These are phyloP conservation scores for Parasitella parasitica DNA, from an alignment of 371 early-diverging fungal genomes.

Conservation along the genomic window DNA sequence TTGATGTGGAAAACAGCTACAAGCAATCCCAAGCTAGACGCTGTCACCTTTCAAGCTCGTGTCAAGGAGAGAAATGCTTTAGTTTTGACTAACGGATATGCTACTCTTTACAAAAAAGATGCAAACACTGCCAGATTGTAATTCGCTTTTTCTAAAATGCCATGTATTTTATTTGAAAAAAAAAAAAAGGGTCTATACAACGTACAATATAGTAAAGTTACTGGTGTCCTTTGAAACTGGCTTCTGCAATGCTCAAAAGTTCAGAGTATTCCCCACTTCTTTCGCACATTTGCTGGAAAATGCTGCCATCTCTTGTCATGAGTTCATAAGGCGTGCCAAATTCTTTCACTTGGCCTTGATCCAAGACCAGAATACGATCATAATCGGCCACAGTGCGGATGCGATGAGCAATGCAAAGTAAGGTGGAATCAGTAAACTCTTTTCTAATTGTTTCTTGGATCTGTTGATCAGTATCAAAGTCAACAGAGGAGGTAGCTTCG, in stretches of 20 bases:
- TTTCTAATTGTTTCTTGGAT: conserved; percentile 81
- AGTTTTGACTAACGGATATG: conserved; percentile 52
- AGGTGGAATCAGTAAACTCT: conserved; percentile 65
- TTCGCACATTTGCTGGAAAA: conserved; percentile 68
- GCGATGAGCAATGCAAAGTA: conserved; percentile 80
- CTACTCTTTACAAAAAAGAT: conserved; percentile 33
- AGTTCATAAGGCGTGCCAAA: conserved; percentile 66
- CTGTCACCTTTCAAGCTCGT: conserved; percentile 51
- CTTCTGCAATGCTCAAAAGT: conserved; percentile 37
- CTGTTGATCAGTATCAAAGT: conserved; percentile 72
- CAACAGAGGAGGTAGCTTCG: conserved; percentile 84
- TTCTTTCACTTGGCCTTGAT: conserved; percentile 79
- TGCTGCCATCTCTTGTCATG: conserved; percentile 51
- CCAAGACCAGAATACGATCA: conserved; percentile 82
- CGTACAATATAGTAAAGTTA: too few relatives aligned
- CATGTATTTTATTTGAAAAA: too few relatives aligned
- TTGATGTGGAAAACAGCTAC: conserved; percentile 66
- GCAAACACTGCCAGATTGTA: conserved; percentile 30
- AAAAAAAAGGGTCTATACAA: too few relatives aligned
- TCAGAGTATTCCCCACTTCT: conserved; percentile 65
- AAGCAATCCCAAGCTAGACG: conserved; percentile 34
- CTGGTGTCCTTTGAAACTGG: conserved; percentile 4
- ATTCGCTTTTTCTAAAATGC: background rate
- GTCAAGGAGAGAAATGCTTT: conserved; percentile 52
- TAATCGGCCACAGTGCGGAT: conserved; percentile 91